phyloP scores from a whole-genome alignment of 2,329 filamentous ascomycete genomes.

The Conoideocrella luteorostrata region DNA sequence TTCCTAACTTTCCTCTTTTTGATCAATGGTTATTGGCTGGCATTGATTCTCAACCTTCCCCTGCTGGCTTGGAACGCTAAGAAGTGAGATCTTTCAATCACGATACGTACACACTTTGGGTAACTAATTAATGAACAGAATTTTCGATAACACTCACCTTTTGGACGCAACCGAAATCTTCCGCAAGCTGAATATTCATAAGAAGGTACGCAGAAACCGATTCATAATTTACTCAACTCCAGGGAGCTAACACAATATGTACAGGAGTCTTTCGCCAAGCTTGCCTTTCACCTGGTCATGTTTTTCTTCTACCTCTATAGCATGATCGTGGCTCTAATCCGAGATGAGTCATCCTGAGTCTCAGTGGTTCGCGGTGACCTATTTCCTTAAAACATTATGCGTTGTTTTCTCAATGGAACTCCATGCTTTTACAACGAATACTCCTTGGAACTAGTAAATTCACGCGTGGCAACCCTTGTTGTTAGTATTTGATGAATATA shows the following conservation, averaged over 20 bases:
- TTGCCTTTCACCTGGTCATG: conserved; percentile 97
- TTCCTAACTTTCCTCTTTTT: conserved; percentile 94
- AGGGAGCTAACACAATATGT: conserved; percentile 16
- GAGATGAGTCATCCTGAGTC: conserved; percentile 79
- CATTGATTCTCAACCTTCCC: conserved; percentile 85
- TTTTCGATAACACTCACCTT: conserved; percentile 93
- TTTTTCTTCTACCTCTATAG: conserved; percentile 99
- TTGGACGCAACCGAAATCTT: conserved; percentile 98
- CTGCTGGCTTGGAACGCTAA: conserved; percentile 91
- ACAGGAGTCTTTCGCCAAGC: conserved; percentile 97
- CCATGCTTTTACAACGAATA: neutral
- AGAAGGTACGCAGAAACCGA: conserved; percentile 61
- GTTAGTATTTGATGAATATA: conserved; percentile 15
- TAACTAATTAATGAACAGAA: conserved; percentile 46
- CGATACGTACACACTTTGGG: neutral
- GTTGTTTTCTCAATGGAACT: no score
- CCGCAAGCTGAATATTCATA: conserved; percentile 97
- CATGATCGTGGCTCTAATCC: conserved; percentile 96
- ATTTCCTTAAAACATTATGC: no score
- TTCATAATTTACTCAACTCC: neutral
- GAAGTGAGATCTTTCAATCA: conserved; percentile 67
- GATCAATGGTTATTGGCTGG: conserved; percentile 98
- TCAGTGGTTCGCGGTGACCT: no score
- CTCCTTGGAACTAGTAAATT: no score
- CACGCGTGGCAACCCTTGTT: neutral